Base-by-base conservation (phyloP, 2,329 filamentous ascomycete genomes). In the Aspergillus caelatus region DNA sequence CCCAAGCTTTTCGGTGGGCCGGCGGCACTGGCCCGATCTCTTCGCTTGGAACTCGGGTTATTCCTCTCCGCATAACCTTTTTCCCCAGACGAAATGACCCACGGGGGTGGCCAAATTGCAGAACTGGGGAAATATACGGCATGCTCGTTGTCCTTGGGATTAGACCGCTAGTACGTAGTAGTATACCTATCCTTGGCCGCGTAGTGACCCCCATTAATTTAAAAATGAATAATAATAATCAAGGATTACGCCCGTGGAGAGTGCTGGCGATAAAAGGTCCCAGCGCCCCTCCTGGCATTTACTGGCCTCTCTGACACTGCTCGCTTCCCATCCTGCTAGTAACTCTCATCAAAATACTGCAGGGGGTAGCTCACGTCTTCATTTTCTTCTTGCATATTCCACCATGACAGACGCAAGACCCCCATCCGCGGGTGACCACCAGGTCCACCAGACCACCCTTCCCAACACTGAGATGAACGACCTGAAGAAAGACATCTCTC, bases 401-500 rank as follows among this genome's bases (percentile, higher is more conserved):
- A 26, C 16, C 32, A 55, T 55, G 52, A 21, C 52, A 23, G 52
- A 55, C 5, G 32, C 19, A 55, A 23, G 50, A 34, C 58, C 23
- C 26, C 34, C 59, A 21, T 46, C 45, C 32, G 28, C 58, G 28
- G 53, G 41, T 12, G 53, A 61, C 10, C 41, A 5, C 36, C 48
- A 48, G 26, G 39, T 58, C 11, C 55, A 58, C 55, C 28, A 36
- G 30, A 11, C 39, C 34, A 39, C 60, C 7, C 8, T 28, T n/a
- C 39, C 36, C 16, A 45, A 32, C 6, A 46, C 26, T 0, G 58
- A 54, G 11, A 50, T 41, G 43, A 46, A 57, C 12, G 57, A 62
- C 12, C 32, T 23, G 36, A 67, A 58, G 11, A 43, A 64, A 21
- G 77, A 78, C 45, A 73, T 80, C 62, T 73, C 76, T 8, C 79